Evolutionary conservation across 2,329 filamentous ascomycete genomes (phyloP).

Genomic region (Ciborinia camelliae): DNA sequence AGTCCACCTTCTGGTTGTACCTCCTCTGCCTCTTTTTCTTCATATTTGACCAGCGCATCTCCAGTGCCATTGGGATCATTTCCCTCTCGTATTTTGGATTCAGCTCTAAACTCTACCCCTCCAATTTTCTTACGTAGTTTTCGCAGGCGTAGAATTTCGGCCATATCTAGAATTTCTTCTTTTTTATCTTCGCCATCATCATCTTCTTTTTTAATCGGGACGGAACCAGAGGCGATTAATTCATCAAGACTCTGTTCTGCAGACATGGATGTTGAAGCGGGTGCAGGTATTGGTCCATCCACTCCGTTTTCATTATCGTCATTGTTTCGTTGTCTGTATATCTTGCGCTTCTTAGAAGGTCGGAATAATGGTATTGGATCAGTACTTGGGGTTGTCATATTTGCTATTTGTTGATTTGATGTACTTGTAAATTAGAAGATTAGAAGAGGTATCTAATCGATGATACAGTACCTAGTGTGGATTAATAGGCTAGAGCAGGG

Average conservation of each 20-base stretch:
- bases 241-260: constrained; percentile 34
- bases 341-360: constrained; percentile 57
- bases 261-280: constrained; percentile 15
- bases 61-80: constrained; percentile 25
- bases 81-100: constrained; percentile 23
- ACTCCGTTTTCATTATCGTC: constrained; percentile 30
- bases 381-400: constrained; percentile 18
- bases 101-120: constrained; percentile 54
- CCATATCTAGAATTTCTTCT: constrained; percentile 39
- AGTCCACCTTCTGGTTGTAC: constrained; percentile 18
- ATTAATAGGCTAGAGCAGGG: neutral
- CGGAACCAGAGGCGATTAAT: constrained; percentile 28
- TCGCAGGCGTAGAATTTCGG: constrained; percentile 51
- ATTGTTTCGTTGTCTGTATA: constrained; percentile 50
- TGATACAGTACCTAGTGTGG: neutral
- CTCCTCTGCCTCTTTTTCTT: constrained; percentile 16
- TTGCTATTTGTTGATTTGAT: neutral
- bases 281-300: constrained; percentile 17
- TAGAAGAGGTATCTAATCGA: neutral
- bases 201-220: constrained; percentile 17
- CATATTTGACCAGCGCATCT: constrained; percentile 23
- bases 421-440: neutral
- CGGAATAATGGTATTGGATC: constrained; percentile 44
- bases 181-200: constrained; percentile 38
- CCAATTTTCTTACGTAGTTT: constrained; percentile 48